Evolutionary conservation across 495 filamentous ascomycete genomes (phyloP).

Genomic region (Trichoderma orchidacearum): DNA sequence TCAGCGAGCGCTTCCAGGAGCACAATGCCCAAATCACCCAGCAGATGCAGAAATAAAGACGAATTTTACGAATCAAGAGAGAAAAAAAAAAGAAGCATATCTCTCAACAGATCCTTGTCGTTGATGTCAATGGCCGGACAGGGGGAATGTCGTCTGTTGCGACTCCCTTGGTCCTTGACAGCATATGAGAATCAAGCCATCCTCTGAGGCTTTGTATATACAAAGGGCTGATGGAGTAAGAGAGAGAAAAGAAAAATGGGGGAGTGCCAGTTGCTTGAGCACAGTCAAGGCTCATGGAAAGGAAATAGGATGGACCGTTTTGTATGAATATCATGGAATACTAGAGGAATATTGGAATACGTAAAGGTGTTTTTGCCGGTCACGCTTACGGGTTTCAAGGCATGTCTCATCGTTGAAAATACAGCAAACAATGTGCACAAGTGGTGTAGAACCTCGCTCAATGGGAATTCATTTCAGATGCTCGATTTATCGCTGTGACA

Average conservation of each 20-base stretch:
- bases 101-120: not conserved
- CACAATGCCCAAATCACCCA: slow-evolving; percentile 75
- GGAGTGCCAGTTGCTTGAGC: not conserved
- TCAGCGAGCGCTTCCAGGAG: slow-evolving; percentile 88
- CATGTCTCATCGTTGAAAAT: not conserved
- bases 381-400: too few species aligned
- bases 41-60: slow-evolving; percentile 36
- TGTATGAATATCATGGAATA: not conserved
- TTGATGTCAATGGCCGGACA: not conserved
- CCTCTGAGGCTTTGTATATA: not conserved
- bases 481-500: not conserved
- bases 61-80: not conserved
- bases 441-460: not conserved
- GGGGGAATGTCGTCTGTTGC: not conserved
- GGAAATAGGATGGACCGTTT: not conserved
- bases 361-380: not conserved
- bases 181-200: not conserved
- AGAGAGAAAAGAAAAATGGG: not conserved
- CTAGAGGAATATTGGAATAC: not conserved
- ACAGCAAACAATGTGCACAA: not conserved
- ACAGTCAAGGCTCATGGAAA: not conserved
- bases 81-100: not conserved
- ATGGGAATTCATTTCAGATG: not conserved
- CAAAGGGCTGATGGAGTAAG: not conserved
- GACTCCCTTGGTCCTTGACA: too few species aligned